Evolutionary conservation across 345 rosid genomes (phyloP), one percentile per base, ranked within the genome.

Genomic region (Lepidium aucheri): DNA sequence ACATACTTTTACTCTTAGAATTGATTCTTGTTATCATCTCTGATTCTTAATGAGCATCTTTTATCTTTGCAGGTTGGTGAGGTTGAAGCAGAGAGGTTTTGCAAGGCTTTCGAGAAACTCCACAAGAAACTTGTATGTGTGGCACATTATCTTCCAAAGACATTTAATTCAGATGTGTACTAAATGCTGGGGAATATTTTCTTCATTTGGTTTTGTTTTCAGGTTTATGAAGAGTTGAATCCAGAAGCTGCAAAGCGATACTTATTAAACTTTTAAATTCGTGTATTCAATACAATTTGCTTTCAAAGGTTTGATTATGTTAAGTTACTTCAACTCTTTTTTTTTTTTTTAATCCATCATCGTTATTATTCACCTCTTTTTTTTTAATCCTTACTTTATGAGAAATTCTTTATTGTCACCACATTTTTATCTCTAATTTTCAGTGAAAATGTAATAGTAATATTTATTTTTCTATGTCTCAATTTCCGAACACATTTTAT

Each of bases 121-220:
- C 99, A 93, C 83, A 81, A 73, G 78, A 87, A 82, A 83, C 90
- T 88, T 51, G 97, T 88, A 83, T 39, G 83, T 54, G 44, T 32
- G 22, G 7, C 52, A 46, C 51, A 5, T 52, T 28, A 36, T 43
- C 40, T 40, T 17, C 46, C 26, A 8, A 11, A 35, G 16, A 54
- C 22, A 4, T 39, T 30, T 22, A 35, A 58, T 18, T 44, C 57
- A 14, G n/a, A n/a, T 45, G 5, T 0, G 3, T 55, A 54, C 26
- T 63, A n/a, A 28, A 54, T 38, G 36, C 14, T 16, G 32, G 7
- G 7, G 24, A 42, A 42, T 43, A 46, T n/a, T 30, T 45, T 10
- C 17, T 18, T 30, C 26, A 41, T 40, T 15, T 54, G 57, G 12
- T 47, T 56, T 60, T 44, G 36, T 41, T 51, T 62, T 47, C 81